Evolutionary conservation across 2,329 filamentous ascomycete species (phyloP), one percentile per base, ranked within the genome.

Genomic region (Dryadomyces quercivorus): DNA sequence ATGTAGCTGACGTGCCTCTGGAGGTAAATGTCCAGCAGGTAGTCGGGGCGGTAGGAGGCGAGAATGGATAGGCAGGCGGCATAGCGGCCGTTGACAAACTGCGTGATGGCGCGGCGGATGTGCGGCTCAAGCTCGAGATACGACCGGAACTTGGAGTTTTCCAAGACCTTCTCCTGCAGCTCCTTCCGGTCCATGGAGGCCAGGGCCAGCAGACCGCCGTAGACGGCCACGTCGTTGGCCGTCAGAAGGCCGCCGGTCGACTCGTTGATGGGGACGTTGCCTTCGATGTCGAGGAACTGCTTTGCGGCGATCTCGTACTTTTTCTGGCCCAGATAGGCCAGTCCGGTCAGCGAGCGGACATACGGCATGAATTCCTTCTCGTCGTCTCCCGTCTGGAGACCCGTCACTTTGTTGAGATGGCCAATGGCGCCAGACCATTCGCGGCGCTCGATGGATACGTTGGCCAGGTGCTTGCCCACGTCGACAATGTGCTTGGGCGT

Each of bases 81-180:
- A 69, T 96, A 98, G 62, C 94, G 88, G 57, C 88, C 89, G 61
- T 86, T 89, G 62, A 92, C 88, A 71, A 96, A 98, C 65, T 88
- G 84, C 8, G 81, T 81, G 61, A 98, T 86, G 13, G 93, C 92
- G 56, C 91, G 91, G 59, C 93, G 87, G 58, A 98, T 86, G 63
- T 97, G 92, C 3, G 92, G 90, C 69, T 97, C 93, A 1, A 94
- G 77, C 67, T 97, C 93, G 15, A 98, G 78, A 65, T 93, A 95
- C 48, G 80, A 82, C 52, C 93, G 85, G 72, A 98, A 98, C 12
- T 77, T 74, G 38, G 74, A 73, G 64, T 89, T 95, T 42, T 93
- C 88, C 0, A 98, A 78, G 2, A 97, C 89, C 7, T 75, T 75
- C 6, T 70, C 72, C 66, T 93, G 86, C 21, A 98, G 75, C 58